Conservation (phyloP, 202 grass and related monocot species). For the Cymbopogon flexuosus region DNA sequence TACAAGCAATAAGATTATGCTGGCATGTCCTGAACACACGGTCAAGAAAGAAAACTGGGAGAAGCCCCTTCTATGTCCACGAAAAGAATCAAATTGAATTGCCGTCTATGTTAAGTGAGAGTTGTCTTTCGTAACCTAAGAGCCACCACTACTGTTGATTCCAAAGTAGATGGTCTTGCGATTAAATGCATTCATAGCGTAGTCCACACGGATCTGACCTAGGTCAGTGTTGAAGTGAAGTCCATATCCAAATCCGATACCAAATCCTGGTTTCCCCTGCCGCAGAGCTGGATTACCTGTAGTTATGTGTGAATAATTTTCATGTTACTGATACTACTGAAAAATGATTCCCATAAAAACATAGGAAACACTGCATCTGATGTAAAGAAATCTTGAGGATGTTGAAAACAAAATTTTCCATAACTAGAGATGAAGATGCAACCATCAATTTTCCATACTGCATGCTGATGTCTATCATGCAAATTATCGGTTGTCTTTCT, state of each 20-base stretch:
- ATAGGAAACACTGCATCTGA: conserved; percentile 1
- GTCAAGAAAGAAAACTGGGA: neutral
- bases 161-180: conserved; percentile 93
- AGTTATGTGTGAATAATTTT: conserved; percentile 15
- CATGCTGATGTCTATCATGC: neutral
- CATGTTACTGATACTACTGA: neutral
- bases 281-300: conserved; percentile 85
- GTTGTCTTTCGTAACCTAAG: conserved; percentile 18
- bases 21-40: neutral
- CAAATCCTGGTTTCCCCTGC: conserved; percentile 85
- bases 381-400: neutral
- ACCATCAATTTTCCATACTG: neutral
- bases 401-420: neutral
- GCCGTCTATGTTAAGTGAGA: conserved; percentile 32
- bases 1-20: conserved; percentile 7
- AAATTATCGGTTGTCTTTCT: neutral
- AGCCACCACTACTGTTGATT: conserved; percentile 58
- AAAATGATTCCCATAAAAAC: neutral
- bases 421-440: neutral
- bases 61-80: neutral
- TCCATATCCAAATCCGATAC: conserved; percentile 80
- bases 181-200: conserved; percentile 73
- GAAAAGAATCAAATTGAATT: conserved; percentile 18
- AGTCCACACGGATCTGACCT: conserved; percentile 75
- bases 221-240: conserved; percentile 72